phyloP scores from a whole-genome alignment of 306 rosid species.

The Purshia tridentata region DNA sequence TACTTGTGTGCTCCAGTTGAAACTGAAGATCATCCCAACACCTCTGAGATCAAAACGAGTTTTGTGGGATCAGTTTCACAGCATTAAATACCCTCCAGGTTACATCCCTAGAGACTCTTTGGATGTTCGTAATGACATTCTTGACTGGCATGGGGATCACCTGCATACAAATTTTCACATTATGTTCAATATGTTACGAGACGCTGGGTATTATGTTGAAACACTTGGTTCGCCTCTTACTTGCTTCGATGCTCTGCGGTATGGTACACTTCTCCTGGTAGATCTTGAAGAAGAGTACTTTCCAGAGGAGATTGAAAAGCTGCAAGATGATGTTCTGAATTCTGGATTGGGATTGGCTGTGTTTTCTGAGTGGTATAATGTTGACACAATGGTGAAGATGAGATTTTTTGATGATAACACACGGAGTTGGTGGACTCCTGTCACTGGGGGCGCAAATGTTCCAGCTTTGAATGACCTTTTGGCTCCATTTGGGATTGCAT shows the following conservation, averaged over 20 bases:
- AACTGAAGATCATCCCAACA: slow-evolving; percentile 81
- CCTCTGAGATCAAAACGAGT: slow-evolving; percentile 81
- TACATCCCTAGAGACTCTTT: slow-evolving; percentile 95
- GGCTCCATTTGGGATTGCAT: slow-evolving; percentile 96
- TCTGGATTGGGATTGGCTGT: slow-evolving; percentile 85
- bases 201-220: slow-evolving; percentile 86
- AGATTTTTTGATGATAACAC: slow-evolving; percentile 95
- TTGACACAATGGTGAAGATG: slow-evolving; percentile 96
- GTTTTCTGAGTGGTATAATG: slow-evolving; percentile 98
- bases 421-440: slow-evolving; percentile 99
- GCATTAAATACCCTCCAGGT: slow-evolving; percentile 93
- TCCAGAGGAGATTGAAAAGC: slow-evolving; percentile 89
- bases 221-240: slow-evolving; percentile 93
- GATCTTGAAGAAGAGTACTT: slow-evolving; percentile 99
- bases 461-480: slow-evolving; percentile 89
- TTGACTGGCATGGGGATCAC: slow-evolving; percentile 99
- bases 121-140: slow-evolving; percentile 98
- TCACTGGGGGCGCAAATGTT: slow-evolving; percentile 92
- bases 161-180: slow-evolving; percentile 93
- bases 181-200: slow-evolving; percentile 93
- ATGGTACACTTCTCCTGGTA: slow-evolving; percentile 89
- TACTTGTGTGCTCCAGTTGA: slow-evolving; percentile 83
- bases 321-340: slow-evolving; percentile 77
- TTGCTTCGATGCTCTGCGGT: slow-evolving; percentile 87
- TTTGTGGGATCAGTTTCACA: slow-evolving; percentile 99